Evolutionary conservation across 2,329 filamentous ascomycete genomes (phyloP), one percentile per base, ranked within the genome.

Genomic region (Septoria linicola): DNA sequence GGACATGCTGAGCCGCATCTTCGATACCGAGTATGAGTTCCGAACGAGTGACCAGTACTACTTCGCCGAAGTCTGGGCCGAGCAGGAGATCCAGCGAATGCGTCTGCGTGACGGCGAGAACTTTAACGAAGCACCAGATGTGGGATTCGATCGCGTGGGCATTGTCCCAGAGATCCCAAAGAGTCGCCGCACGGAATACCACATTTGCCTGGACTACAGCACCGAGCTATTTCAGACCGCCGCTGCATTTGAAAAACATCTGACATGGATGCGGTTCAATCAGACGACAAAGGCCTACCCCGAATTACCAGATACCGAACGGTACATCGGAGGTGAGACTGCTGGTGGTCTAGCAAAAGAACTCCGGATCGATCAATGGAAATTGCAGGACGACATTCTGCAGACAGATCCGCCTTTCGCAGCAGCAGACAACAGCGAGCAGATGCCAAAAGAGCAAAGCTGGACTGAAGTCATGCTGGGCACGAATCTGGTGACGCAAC

Each of bases 61-160:
- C n/a, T 72, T 81, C 45, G 71, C 75, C 3, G 72, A 76, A 50
- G 73, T 82, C 34, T 80, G 74, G 49, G 77, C 74, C 17, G 72
- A 76, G 37, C 79, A 81, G 60, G 78, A 81, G 61, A 74, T 74
- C 41, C 62, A 52, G n/a, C 74, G 37, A 10, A 21, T 41, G 27
- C 50, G 53, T 13, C 34, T 59, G 8, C 45, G 46, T 2, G 46
- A 57, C 16, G 51, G 49, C 5, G 41, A 34, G 10, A 35, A 50
- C 11, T 53, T 50, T 14, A 30, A 35, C 16, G 35, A 51, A 27
- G 27, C 34, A 3, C 55, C 51, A 3, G 35, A 45, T 13, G 16
- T 53, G 8, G 35, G 27, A 3, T 34, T 46, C 8, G 51, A 43
- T 8, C 39, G 35, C 3, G n/a, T 30, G 11, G 57, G 54, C 1